Base-by-base conservation (phyloP, 176 grass and related monocot genomes). In the Triticum monococcum region DNA sequence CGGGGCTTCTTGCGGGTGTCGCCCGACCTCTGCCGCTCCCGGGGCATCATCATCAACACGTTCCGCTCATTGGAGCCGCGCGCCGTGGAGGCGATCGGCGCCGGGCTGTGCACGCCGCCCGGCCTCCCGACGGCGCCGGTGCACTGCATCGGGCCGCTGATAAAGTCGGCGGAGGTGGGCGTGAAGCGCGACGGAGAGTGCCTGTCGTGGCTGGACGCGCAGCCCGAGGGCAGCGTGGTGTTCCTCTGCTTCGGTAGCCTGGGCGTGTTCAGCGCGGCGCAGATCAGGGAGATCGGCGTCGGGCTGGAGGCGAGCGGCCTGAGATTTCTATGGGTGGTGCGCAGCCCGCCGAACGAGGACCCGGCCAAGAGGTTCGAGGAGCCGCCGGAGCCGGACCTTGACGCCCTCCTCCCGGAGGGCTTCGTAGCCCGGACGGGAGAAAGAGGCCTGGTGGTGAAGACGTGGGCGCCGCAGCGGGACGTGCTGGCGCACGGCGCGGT, bases 401-500 rank as follows among this genome's bases (percentile, higher is more conserved):
- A 0, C 18, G 18, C 54, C 2, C 54, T 59, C 0, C 54, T 59
- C 18, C 54, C 54, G 0, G 17, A 20, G 0, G 54, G 54, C 1
- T 59, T 59, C 1, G 7, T 59, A 0, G 7, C 0, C 2, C 54
- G 18, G 54, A 59, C 18, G 0, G 7, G 0, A 0, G 54, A 3
- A 0, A 59, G 54, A 0, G 54, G 54, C 0, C 17, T 59, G 18
- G 54, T 59, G 0, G 54, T 59, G 0, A 59, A 59, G 54, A 59
- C 54, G 54, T 59, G 54, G 54, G 54, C 54, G 54, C 2, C 54
- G 18, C 54, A 59, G 18, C 54, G 54, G 18, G 54, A 59, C 18
- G 54, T 59, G 54, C 54, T 59, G 54, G 54, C 88, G 0, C 95
- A 97, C 81, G 64, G 13, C 16, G 86, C 90, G 1, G 84, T 84